phyloP scores from a whole-genome alignment of 192 early-diverging fungal genomes.

The Thoreauomyces humboldtii region DNA sequence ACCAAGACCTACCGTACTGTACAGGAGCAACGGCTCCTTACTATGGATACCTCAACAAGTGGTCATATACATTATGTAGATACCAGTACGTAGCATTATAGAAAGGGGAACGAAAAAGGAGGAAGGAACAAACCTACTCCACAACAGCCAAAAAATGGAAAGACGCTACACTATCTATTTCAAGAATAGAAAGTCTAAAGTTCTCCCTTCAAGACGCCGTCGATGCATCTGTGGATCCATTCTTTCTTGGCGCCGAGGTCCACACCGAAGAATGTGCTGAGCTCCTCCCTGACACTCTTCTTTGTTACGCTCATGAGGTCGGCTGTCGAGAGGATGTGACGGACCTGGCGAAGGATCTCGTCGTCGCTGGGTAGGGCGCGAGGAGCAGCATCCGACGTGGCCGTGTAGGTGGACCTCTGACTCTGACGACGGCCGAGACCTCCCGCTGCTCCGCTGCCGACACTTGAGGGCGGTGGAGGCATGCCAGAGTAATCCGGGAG shows the following conservation, averaged over 20 bases:
- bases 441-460: background rate
- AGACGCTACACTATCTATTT: background rate
- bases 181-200: too few species aligned
- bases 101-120: too few species aligned
- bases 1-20: too few species aligned
- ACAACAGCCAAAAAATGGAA: background rate
- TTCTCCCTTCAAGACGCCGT: conserved; percentile 54
- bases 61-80: too few species aligned
- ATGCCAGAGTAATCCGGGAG: conserved; percentile 1
- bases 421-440: conserved; percentile 5
- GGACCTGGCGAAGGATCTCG: conserved; percentile 46
- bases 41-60: too few species aligned
- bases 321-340: conserved; percentile 79
- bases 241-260: conserved; percentile 83
- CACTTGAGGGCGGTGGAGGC: background rate
- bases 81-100: too few species aligned
- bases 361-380: conserved; percentile 46
- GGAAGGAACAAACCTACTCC: too few species aligned
- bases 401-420: conserved; percentile 21
- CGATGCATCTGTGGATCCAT: conserved; percentile 88
- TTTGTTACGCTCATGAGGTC: conserved; percentile 98
- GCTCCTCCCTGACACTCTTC: conserved; percentile 87
- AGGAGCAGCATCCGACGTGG: conserved; percentile 16
- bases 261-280: conserved; percentile 73
- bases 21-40: too few species aligned